Conservation (phyloP, 148 eudicot genomes). For the Diospyros lotus region DNA sequence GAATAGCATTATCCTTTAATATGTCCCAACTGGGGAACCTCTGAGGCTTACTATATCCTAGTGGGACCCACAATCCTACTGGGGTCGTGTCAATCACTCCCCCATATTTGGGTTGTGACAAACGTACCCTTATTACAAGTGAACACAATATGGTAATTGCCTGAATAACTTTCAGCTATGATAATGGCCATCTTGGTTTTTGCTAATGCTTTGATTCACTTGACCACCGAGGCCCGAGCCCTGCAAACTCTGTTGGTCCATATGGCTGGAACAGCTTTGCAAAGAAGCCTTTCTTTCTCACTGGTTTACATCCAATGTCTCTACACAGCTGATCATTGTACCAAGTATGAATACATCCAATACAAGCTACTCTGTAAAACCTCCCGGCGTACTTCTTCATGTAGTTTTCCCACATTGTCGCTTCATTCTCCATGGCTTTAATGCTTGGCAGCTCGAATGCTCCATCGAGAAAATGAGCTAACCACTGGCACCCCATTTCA, state of each 20-base stretch:
- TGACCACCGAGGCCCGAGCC: not conserved
- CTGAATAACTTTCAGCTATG: too few relatives aligned
- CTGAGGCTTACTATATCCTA: too few relatives aligned
- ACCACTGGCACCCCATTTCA: conserved; percentile 13
- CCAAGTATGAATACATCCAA: conserved; percentile 11
- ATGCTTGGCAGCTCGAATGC: conserved; percentile 5
- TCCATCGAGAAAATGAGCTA: conserved; percentile 12
- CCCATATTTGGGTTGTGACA: too few relatives aligned
- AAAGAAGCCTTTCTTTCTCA: conserved; percentile 14
- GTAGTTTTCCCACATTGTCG: conserved; percentile 7
- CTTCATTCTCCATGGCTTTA: conserved; percentile 6
- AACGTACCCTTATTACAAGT: too few relatives aligned
- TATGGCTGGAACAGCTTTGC: conserved; percentile 10
- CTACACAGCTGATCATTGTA: conserved; percentile 12
- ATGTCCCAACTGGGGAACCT: too few relatives aligned
- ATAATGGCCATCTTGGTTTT: not conserved
- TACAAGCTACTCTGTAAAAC: not conserved
- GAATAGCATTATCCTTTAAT: too few relatives aligned
- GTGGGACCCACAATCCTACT: too few relatives aligned
- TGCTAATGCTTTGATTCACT: not conserved
- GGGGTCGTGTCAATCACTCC: too few relatives aligned
- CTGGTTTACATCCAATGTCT: conserved; percentile 11
- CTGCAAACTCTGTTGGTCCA: conserved; percentile 5
- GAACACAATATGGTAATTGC: too few relatives aligned
- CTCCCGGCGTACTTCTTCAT: conserved; percentile 12